These are phyloP conservation scores for Teunomyces stri DNA, from an alignment of 805 yeast species.

Conservation along the genomic window DNA sequence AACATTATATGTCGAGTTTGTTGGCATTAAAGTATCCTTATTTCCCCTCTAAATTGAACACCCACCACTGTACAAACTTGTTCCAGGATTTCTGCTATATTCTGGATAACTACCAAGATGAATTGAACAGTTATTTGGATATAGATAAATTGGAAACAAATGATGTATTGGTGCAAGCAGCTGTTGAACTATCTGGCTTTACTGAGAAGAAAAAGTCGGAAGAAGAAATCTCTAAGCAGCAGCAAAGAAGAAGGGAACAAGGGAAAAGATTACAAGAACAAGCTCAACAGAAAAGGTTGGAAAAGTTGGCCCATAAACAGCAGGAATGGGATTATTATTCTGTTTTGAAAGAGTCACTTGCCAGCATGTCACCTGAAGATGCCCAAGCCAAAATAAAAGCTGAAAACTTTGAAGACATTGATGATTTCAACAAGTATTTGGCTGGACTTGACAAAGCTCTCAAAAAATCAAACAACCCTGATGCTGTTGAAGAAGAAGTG, in stretches of 20 bases:
- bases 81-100: slow-evolving; percentile 78
- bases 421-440: slow-evolving; percentile 67
- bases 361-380: slow-evolving; percentile 50
- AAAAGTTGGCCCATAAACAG: slow-evolving; percentile 76
- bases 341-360: slow-evolving; percentile 52
- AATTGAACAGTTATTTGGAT: slow-evolving; percentile 54
- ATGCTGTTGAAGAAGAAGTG: slow-evolving; percentile 38
- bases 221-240: slow-evolving; percentile 74
- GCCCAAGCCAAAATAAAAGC: slow-evolving; percentile 53
- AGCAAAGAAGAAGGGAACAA: slow-evolving; percentile 78
- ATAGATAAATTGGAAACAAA: slow-evolving; percentile 61
- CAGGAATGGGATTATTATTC: slow-evolving; percentile 74
- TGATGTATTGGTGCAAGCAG: slow-evolving; percentile 82
- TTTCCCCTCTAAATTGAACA: slow-evolving; percentile 73
- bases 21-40: slow-evolving; percentile 84
- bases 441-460: slow-evolving; percentile 64
- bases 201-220: slow-evolving; percentile 72
- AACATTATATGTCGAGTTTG: slow-evolving; percentile 58
- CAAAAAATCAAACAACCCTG: slow-evolving; percentile 65
- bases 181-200: slow-evolving; percentile 59
- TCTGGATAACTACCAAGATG: slow-evolving; percentile 64
- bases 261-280: slow-evolving; percentile 90
- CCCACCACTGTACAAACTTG: slow-evolving; percentile 62
- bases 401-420: slow-evolving; percentile 77
- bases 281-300: slow-evolving; percentile 80